Conservation (phyloP, 2,329 filamentous ascomycete species). For the Mollisia scopiformis region DNA sequence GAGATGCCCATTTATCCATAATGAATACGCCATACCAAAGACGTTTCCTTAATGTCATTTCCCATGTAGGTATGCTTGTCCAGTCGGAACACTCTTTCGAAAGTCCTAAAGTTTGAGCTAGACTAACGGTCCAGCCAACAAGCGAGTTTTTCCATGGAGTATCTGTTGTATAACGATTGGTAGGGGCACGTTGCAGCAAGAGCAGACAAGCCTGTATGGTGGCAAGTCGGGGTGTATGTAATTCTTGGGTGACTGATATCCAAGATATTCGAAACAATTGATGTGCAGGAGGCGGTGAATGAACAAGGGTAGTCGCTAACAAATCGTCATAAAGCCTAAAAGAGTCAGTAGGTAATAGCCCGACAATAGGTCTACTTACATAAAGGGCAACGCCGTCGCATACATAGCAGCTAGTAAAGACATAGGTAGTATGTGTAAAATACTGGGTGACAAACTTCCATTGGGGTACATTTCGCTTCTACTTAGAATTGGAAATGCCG, state of each 20-base stretch:
- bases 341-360: conserved; percentile 37
- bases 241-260: conserved; percentile 36
- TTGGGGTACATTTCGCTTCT: conserved; percentile 37
- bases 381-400: conserved; percentile 47
- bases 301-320: conserved; percentile 37
- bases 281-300: conserved; percentile 34
- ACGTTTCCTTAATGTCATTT: conserved; percentile 36
- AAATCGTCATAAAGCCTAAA: conserved; percentile 43
- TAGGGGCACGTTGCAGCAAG: conserved; percentile 37
- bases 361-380: conserved; percentile 41
- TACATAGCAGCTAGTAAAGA: conserved; percentile 46
- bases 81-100: conserved; percentile 37
- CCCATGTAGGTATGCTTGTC: conserved; percentile 36
- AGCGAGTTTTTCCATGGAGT: conserved; percentile 39
- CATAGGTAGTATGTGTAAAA: conserved; percentile 39
- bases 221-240: conserved; percentile 38
- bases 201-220: conserved; percentile 40
- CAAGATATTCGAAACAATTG: conserved; percentile 38
- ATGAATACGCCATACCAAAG: conserved; percentile 38
- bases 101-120: conserved; percentile 38
- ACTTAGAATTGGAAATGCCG: conserved; percentile 47
- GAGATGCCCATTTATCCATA: conserved; percentile 40
- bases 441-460: conserved; percentile 30
- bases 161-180: conserved; percentile 38
- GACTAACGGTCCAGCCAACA: conserved; percentile 37